Percentiles rank a stretch among this genome's conserved stretches.
Evolutionary conservation across 768 basidiomycete species (phyloP).

Genomic region (Boletus rufocinnamomeus): DNA sequence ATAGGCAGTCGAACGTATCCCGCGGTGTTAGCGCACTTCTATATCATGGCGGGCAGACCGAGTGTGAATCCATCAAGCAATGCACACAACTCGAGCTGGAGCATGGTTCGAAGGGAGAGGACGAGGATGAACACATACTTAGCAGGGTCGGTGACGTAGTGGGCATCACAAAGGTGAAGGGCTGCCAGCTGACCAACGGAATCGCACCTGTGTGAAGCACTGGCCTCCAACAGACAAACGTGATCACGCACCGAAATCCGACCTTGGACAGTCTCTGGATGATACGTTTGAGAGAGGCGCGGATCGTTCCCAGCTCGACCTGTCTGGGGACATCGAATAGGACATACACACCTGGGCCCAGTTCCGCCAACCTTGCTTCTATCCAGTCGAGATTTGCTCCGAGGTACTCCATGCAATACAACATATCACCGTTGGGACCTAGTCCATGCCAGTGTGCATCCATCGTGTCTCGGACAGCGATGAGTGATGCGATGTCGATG

Average conservation of each 20-base stretch:
- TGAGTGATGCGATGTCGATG: constrained; percentile 79
- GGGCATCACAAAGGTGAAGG: constrained; percentile 94
- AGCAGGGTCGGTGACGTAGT: constrained; percentile 93
- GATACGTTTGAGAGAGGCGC: constrained; percentile 83
- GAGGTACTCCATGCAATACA: constrained; percentile 96
- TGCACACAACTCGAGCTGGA: constrained; percentile 98
- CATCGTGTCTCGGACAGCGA: constrained; percentile 90
- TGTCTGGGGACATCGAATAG: constrained; percentile 97
- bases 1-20: neutral
- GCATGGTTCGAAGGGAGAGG: constrained; percentile 91
- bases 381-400: constrained; percentile 95
- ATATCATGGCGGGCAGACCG: neutral
- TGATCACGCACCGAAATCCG: constrained; percentile 76
- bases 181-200: constrained; percentile 69
- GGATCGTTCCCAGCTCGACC: constrained; percentile 96
- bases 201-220: neutral
- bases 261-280: constrained; percentile 67
- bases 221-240: neutral
- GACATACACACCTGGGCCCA: constrained; percentile 78
- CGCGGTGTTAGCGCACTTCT: neutral
- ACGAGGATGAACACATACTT: constrained; percentile 94
- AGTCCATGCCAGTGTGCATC: constrained; percentile 72
- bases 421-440: constrained; percentile 94
- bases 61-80: neutral
- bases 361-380: constrained; percentile 61